phyloP scores from a whole-genome alignment of 2,329 filamentous ascomycete genomes.

The Coniochaeta sp. region DNA sequence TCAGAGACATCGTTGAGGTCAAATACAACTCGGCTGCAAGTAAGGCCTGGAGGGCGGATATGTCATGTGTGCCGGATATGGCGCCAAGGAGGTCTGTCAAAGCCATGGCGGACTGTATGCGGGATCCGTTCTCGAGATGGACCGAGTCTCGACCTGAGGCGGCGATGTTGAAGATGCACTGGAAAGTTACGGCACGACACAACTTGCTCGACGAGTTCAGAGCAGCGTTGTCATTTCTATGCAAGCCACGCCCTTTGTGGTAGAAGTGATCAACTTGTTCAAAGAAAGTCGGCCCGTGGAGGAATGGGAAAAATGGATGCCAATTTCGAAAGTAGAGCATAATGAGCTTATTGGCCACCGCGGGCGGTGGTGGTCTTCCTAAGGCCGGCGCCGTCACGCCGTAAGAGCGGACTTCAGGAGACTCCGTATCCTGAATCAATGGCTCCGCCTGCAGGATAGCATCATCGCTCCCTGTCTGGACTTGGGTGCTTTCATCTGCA shows the following conservation, averaged over 20 bases:
- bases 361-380: conserved; percentile 18
- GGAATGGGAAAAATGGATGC: conserved; percentile 44
- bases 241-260: background rate
- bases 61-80: conserved; percentile 32
- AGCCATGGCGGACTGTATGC: conserved; percentile 27
- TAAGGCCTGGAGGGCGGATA: conserved; percentile 37
- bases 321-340: conserved; percentile 41
- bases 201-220: conserved; percentile 12
- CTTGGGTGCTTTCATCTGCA: conserved; percentile 4
- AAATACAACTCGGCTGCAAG: conserved; percentile 40
- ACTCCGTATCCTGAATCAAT: background rate
- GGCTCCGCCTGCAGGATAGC: background rate
- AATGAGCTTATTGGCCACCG: conserved; percentile 30
- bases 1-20: conserved; percentile 36
- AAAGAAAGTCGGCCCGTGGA: conserved; percentile 41
- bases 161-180: conserved; percentile 43
- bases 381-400: conserved; percentile 13
- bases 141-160: conserved; percentile 23
- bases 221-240: conserved; percentile 7
- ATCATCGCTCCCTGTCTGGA: background rate
- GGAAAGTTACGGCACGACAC: conserved; percentile 31
- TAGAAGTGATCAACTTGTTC: conserved; percentile 35
- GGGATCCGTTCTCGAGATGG: conserved; percentile 22
- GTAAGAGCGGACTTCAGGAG: conserved; percentile 5
- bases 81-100: conserved; percentile 27